These are phyloP conservation scores for Amesomyces nigricolor DNA, from an alignment of 2,329 filamentous ascomycete species.

Conservation along the genomic window DNA sequence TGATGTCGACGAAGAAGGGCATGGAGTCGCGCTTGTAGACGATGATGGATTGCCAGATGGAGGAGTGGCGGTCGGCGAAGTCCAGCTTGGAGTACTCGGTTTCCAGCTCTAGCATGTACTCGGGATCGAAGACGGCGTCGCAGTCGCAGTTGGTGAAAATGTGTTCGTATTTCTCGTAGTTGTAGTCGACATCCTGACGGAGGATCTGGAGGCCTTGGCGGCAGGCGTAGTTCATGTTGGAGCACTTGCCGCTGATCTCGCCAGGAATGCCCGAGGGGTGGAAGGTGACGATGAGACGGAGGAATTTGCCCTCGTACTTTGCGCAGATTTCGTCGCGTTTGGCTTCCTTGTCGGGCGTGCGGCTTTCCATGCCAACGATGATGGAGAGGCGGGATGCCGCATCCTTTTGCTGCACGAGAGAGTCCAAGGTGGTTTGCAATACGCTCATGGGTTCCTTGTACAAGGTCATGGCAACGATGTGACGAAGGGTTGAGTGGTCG, in stretches of 20 bases:
- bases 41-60: constrained; percentile 19
- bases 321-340: constrained; percentile 13
- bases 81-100: constrained; percentile 12
- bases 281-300: constrained; percentile 17
- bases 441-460: constrained; percentile 18
- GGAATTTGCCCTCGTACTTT: constrained; percentile 14
- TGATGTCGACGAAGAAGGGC: constrained; percentile 19
- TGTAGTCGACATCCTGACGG: constrained; percentile 12
- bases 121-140: constrained; percentile 15
- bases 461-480: constrained; percentile 18
- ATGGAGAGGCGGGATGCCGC: constrained; percentile 13
- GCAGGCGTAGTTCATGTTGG: constrained; percentile 18
- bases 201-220: constrained; percentile 13
- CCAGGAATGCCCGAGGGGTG: constrained; percentile 13
- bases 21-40: constrained; percentile 15
- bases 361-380: constrained; percentile 16
- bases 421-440: constrained; percentile 13
- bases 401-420: constrained; percentile 15
- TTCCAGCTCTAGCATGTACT: constrained; percentile 14
- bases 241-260: constrained; percentile 16
- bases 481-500: constrained; percentile 5
- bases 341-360: constrained; percentile 16
- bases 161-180: constrained; percentile 17
- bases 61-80: constrained; percentile 11
- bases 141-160: constrained; percentile 19